A percentile compares a stretch with the other conserved stretches of the same genome.
These are phyloP conservation scores for Centrapalus pauciflorus DNA, from an alignment of 129 eudicot genomes.

Conservation along the genomic window DNA sequence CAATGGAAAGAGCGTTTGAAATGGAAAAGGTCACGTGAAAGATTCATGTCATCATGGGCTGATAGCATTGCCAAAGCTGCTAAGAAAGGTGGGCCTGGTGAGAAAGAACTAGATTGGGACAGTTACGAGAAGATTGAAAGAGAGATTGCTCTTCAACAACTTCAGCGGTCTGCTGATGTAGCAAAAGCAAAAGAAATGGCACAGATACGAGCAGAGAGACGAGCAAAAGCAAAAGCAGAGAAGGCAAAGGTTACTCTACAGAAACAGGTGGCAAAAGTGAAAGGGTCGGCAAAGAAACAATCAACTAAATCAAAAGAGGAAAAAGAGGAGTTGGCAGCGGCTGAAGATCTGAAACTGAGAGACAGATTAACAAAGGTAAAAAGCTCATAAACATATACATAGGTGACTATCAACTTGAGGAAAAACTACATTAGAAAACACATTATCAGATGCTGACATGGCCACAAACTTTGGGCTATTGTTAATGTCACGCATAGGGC, in stretches of 20 bases:
- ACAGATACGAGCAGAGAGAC: constrained; percentile 45
- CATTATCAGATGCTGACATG: background rate
- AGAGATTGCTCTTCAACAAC: constrained; percentile 43
- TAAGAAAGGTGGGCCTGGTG: constrained; percentile 58
- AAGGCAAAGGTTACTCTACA: constrained; percentile 38
- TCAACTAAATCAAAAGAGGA: constrained; percentile 47
- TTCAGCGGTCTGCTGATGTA: constrained; percentile 46
- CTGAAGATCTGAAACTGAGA: constrained; percentile 48
- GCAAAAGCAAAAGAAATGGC: constrained; percentile 62
- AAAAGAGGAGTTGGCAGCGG: constrained; percentile 45
- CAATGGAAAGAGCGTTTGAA: constrained; percentile 67
- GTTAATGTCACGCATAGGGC: too few species aligned
- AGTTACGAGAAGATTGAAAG: constrained; percentile 62
- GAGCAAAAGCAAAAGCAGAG: constrained; percentile 50
- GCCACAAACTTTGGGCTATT: too few species aligned
- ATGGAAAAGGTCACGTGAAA: constrained; percentile 56
- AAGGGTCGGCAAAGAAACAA: constrained; percentile 33
- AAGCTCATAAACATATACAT: background rate
- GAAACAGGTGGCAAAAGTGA: constrained; percentile 38
- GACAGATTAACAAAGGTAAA: constrained; percentile 70
- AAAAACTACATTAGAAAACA: background rate
- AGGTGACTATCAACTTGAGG: background rate
- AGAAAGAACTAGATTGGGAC: constrained; percentile 77
- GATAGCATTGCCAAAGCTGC: constrained; percentile 81
- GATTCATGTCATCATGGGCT: constrained; percentile 55